Conservation (phyloP, 495 filamentous ascomycete genomes). For the Penicillium arizonense region DNA sequence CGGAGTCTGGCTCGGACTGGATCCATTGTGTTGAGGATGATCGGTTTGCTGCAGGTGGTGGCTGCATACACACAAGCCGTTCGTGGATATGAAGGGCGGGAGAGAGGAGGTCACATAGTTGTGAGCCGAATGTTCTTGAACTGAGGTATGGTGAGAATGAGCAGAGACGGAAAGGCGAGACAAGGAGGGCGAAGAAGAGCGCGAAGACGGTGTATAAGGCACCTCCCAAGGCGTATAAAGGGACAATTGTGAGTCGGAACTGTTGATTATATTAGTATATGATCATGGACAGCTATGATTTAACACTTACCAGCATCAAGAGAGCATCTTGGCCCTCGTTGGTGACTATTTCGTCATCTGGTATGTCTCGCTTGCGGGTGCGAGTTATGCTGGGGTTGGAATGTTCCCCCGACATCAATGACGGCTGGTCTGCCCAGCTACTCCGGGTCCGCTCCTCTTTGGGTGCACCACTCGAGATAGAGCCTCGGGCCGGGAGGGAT, state of each 20-base stretch:
- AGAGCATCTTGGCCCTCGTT: conserved; percentile 37
- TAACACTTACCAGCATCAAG: conserved; percentile 35
- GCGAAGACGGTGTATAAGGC: conserved; percentile 46
- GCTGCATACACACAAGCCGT: conserved; percentile 33
- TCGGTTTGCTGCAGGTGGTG: conserved; percentile 22
- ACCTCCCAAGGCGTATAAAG: conserved; percentile 41
- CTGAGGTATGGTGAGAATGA: conserved; percentile 35
- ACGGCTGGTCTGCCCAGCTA: conserved; percentile 41
- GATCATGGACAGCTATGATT: not conserved
- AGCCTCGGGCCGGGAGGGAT: conserved; percentile 23
- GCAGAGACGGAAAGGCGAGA: conserved; percentile 44
- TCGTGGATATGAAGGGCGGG: conserved; percentile 45
- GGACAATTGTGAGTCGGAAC: conserved; percentile 50
- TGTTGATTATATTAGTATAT: conserved; percentile 14
- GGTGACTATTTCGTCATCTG: conserved; percentile 21
- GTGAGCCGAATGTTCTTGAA: conserved; percentile 35
- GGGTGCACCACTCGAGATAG: conserved; percentile 27
- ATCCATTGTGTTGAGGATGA: conserved; percentile 37
- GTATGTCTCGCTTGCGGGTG: conserved; percentile 27
- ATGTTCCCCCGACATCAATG: conserved; percentile 39
- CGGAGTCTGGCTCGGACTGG: conserved; percentile 25
- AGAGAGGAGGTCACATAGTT: conserved; percentile 40
- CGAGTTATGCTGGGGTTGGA: conserved; percentile 25
- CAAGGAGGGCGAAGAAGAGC: conserved; percentile 39
- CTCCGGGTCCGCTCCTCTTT: conserved; percentile 35